Base-by-base conservation (phyloP, 768 basidiomycete species). In the Termitomyces sp. region DNA sequence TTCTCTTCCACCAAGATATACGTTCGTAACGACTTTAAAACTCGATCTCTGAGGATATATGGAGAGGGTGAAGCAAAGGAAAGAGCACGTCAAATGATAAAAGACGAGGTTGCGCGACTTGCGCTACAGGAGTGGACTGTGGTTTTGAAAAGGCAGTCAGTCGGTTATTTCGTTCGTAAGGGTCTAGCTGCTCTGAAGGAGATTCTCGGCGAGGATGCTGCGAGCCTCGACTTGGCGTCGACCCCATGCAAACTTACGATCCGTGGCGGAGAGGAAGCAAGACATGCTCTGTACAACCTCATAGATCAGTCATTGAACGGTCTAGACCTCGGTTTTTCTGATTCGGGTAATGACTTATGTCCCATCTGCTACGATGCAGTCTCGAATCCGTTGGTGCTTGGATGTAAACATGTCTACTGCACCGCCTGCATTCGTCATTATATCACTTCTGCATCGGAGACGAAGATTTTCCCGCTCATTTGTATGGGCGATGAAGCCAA, bases 401-500 rank as follows among this genome's bases (percentile, higher is more conserved):
- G 68, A 0, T 86, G 84, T 61, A 78, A 78, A 8, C 84, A 86
- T 64, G 65, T 71, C 12, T 84, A 83, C 63, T 86, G 84, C 66
- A 71, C 75, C 6, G 72, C 70, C 16, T 86, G 84, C 62, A 61
- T 85, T 22, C 75, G 73, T 11, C 82, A 82, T 64, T 82, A 79
- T 65, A 68, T 85, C 42, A 67, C 70, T 16, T 78, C 78, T 11
- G 79, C 81, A 1, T 64, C 68, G 7, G 77, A 81, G 16, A 69
- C 69, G 33, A 74, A 75, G 62, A 70, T 63, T 1, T 90, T 91
- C 73, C 90, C 90, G 0, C 70, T 91, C 7, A 76, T 68, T 12
- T 92, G 90, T 66, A 79, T 90, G 49, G 90, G 87, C 1, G 73
- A 84, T 62, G 82, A 82, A 1, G 84, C 78, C 6, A 75, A 71